A percentile compares a stretch with the other conserved stretches of the same genome.
Evolutionary conservation across 2,329 filamentous ascomycete genomes (phyloP).

Genomic region (Cladosporium austrohemisphaericum): DNA sequence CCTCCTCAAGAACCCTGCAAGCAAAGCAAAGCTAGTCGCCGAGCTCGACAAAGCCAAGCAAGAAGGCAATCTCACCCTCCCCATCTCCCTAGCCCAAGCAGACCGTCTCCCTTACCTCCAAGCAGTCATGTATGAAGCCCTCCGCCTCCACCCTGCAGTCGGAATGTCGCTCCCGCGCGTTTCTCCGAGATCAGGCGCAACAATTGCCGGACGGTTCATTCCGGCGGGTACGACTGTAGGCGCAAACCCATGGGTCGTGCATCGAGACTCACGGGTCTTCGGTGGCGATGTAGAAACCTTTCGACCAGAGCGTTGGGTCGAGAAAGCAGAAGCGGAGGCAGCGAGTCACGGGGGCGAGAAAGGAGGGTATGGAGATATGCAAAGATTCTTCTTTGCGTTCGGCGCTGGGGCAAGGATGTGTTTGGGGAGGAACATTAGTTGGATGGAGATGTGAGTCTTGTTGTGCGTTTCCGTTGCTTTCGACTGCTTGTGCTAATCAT

Average conservation of each 20-base stretch:
- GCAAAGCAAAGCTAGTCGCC: constrained; percentile 30
- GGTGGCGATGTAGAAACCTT: constrained; percentile 35
- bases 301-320: constrained; percentile 36
- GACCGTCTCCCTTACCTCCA: constrained; percentile 34
- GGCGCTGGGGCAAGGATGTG: constrained; percentile 31
- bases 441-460: constrained; percentile 33
- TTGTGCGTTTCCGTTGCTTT: constrained; percentile 13
- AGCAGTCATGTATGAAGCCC: constrained; percentile 43
- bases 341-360: constrained; percentile 35
- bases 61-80: constrained; percentile 28
- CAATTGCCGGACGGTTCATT: constrained; percentile 34
- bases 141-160: constrained; percentile 42
- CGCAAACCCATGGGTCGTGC: constrained; percentile 34
- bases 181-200: constrained; percentile 36
- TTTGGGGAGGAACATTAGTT: constrained; percentile 32
- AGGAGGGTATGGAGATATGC: constrained; percentile 17
- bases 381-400: constrained; percentile 36
- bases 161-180: constrained; percentile 40
- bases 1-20: constrained; percentile 33
- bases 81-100: constrained; percentile 17
- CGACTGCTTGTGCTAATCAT: not conserved
- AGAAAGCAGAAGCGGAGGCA: constrained; percentile 31
- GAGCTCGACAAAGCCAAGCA: constrained; percentile 32
- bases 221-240: constrained; percentile 35
- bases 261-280: constrained; percentile 29